Evolutionary conservation across 805 yeast species (phyloP).

Genomic region (Myxozyma geophila): DNA sequence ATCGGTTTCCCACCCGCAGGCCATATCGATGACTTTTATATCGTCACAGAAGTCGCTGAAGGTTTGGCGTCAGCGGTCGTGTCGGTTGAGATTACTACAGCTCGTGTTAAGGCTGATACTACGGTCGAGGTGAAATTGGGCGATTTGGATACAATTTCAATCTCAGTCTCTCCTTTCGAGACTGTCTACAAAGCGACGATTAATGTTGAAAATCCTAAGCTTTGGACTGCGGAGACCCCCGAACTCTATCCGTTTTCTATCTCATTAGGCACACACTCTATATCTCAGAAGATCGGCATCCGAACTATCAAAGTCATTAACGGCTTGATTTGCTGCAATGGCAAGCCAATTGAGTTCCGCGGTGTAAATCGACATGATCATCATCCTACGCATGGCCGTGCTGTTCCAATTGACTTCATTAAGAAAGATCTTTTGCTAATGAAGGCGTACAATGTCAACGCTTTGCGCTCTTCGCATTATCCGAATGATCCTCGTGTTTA

Average conservation of each 20-base stretch:
- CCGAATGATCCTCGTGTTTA: constrained; percentile 47
- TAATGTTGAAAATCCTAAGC: constrained; percentile 38
- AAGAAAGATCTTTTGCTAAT: constrained; percentile 44
- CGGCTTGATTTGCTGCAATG: constrained; percentile 45
- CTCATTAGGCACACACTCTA: constrained; percentile 31
- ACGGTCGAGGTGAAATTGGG: constrained; percentile 9
- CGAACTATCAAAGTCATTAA: constrained; percentile 42
- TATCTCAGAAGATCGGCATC: constrained; percentile 44
- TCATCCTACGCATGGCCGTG: constrained; percentile 46
- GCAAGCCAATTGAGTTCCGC: constrained; percentile 42
- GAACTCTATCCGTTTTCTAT: constrained; percentile 41
- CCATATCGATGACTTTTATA: constrained; percentile 43
- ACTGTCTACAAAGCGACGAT: constrained; percentile 4
- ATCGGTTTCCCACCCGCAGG: constrained; percentile 41
- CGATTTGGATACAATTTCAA: neutral
- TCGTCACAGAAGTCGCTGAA: constrained; percentile 39
- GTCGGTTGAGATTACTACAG: constrained; percentile 10
- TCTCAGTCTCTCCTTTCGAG: neutral
- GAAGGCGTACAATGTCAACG: constrained; percentile 48
- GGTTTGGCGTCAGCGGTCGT: constrained; percentile 2
- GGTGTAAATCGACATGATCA: constrained; percentile 50
- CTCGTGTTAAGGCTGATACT: neutral
- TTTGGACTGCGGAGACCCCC: constrained; percentile 49
- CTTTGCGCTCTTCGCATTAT: constrained; percentile 48
- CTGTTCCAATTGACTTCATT: constrained; percentile 46